Evolutionary conservation across 1,284 basidiomycete genomes (phyloP).

Genomic region (Ganoderma sinense): DNA sequence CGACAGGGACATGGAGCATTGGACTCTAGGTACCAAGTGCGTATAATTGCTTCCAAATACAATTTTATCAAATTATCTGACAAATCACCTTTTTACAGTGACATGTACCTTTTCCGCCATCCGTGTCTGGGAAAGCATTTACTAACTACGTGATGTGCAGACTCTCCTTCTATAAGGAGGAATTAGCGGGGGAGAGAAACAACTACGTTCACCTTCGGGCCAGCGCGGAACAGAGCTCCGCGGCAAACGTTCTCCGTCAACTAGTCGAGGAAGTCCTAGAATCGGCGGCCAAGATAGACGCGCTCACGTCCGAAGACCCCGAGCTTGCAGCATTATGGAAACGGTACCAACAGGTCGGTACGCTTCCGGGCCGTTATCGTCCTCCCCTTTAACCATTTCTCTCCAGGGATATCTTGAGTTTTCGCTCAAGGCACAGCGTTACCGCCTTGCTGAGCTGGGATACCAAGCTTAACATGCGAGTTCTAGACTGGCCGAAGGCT

Average conservation of each 20-base stretch:
- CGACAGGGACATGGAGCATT: slow-evolving; percentile 27
- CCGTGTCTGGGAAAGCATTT: not conserved
- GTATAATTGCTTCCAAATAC: slow-evolving; percentile 2
- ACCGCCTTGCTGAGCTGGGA: slow-evolving; percentile 8
- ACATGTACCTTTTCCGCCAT: slow-evolving; percentile 8
- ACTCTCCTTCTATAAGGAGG: slow-evolving; percentile 28
- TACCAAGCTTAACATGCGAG: not conserved
- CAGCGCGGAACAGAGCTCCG: slow-evolving; percentile 11
- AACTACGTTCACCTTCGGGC: slow-evolving; percentile 26
- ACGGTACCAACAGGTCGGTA: slow-evolving; percentile 25
- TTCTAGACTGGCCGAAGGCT: too few species aligned
- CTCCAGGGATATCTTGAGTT: slow-evolving; percentile 11
- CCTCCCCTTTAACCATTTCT: not conserved
- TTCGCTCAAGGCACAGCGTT: slow-evolving; percentile 11
- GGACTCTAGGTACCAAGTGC: slow-evolving; percentile 27
- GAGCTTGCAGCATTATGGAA: slow-evolving; percentile 15
- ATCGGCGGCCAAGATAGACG: slow-evolving; percentile 9
- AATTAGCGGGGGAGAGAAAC: slow-evolving; percentile 19
- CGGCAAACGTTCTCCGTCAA: slow-evolving; percentile 3
- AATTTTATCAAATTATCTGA: not conserved
- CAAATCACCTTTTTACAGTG: slow-evolving; percentile 7
- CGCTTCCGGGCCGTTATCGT: too few species aligned
- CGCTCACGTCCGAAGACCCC: slow-evolving; percentile 7
- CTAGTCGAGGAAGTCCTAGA: slow-evolving; percentile 18
- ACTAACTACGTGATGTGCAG: not conserved